Evolutionary conservation across 257 asterid species (phyloP), one percentile per base, ranked within the genome.

Genomic region (Anisodus tanguticus): DNA sequence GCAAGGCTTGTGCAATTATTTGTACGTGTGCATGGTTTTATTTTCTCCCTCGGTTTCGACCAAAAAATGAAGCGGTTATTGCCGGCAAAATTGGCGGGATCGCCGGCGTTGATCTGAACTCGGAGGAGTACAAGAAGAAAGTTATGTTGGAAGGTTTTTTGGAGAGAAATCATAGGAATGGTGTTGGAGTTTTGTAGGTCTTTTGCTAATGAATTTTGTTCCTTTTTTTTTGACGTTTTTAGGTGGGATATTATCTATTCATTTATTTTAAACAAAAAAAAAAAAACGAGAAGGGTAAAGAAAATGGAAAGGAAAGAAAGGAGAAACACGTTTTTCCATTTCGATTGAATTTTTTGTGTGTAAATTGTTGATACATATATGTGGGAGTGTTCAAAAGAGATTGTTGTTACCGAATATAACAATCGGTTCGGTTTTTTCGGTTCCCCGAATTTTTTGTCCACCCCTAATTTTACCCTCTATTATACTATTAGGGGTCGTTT

Each of bases 1-100:
- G 92, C 3, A 90, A 87, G 62, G 17, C 83, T 6, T 90, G 87
- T 83, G 92, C 92, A 76, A 90, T 90, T 85, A 45, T 90, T 79
- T 88, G 88, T 57, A 85, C 89, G 81, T 84, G 82, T 84, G 88
- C 88, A 66, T 88, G 88, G 88, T 79, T 88, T 57, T 90, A 88
- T 39, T 78, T 82, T 60, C 83, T 85, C 77, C 86, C 85, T 83
- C 55, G 41, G 4, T 11, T 87, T 39, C 17, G 72, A 64, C 54
- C 64, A n/a, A 55, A 9, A 57, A 19, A 51, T 54, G 77, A 55
- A 43, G 37, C 35, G 19, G 43, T 80, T 54, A 55, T 16, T 31
- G 15, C 26, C 37, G 19, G 19, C 35, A 66, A 43, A 60, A 57
- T 11, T 41, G 41, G 58, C 0, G 16, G 80, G 8, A 79, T 83